A percentile compares a stretch with the other conserved stretches of the same genome.
Evolutionary conservation across 1,284 basidiomycete species (phyloP).

Genomic region (Cryptococcus sp.): DNA sequence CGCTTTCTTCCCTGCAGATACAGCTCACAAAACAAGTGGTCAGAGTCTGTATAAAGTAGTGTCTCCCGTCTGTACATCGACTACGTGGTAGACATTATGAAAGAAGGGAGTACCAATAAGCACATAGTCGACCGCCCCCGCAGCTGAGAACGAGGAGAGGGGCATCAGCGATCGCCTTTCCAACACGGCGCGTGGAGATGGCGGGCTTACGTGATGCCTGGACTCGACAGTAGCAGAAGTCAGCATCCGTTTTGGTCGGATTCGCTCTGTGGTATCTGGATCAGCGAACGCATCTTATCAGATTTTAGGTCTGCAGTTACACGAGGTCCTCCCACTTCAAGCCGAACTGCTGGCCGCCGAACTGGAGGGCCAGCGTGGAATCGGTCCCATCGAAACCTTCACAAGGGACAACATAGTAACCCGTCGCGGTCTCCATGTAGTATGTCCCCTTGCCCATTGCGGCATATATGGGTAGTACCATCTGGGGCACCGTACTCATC

Average conservation of each 20-base stretch:
- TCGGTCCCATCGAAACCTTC: conserved; percentile 4
- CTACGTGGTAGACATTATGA: conserved; percentile 15
- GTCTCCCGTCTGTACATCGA: conserved; percentile 10
- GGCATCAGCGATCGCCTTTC: not conserved
- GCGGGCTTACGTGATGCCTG: conserved; percentile 1
- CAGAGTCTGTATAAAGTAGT: conserved; percentile 15
- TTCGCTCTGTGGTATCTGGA: not conserved
- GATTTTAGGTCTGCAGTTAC: not conserved
- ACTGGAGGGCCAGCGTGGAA: conserved; percentile 7
- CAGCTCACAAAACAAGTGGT: too few species aligned
- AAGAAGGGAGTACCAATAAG: conserved; percentile 13
- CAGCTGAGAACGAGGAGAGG: not conserved
- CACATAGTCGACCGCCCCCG: conserved; percentile 3
- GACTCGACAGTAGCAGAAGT: conserved; percentile 8
- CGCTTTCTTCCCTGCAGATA: not conserved
- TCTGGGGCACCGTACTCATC: not conserved
- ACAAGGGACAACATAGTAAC: conserved; percentile 9
- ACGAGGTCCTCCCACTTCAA: conserved; percentile 14
- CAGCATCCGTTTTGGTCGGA: not conserved
- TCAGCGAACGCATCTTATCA: not conserved
- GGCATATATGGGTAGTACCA: conserved; percentile 12
- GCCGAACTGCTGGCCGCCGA: conserved; percentile 8
- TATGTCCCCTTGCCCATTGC: conserved; percentile 1
- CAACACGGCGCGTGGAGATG: not conserved
- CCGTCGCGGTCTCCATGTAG: conserved; percentile 3